Base-by-base conservation (phyloP, 2,329 filamentous ascomycete genomes). In the Leptographium wingfieldii region DNA sequence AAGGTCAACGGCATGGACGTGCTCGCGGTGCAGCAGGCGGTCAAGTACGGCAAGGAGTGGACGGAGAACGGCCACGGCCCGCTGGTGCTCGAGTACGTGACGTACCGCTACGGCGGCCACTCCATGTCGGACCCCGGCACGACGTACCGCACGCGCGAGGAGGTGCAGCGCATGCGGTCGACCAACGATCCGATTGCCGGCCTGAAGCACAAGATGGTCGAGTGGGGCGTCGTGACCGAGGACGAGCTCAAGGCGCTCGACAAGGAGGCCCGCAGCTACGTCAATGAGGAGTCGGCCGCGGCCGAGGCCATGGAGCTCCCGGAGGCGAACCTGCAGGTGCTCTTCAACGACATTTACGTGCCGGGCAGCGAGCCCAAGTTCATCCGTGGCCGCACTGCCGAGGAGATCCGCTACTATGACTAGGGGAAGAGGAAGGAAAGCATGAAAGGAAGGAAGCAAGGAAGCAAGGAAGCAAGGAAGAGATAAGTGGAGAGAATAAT, bases 1-100 rank as follows among this genome's bases (percentile, higher is more conserved):
- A 99, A 99, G 84, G 90, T 99, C 76, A 99, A 99, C 79, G 94
- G 90, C 72, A 99, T 99, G 94, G 94, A 99, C 73, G 91, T 96
- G 69, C 88, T 99, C 64, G 92, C 94, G 65, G 92, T 96, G 74
- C 96, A 96, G 83, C 91, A 92, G 58, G 94, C 94, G 65, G 91
- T 96, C 69, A 81, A 92, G 77, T 92, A 96, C 79, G 91, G 87
- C 72, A 96, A 94, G 80, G 83, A 95, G 72, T 95, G 86, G 80
- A 87, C 90, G 66, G 77, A 81, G 62, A 79, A 83, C 63, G 92
- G 87, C 73, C 92, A 96, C 75, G 92, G 92, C 64, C 94, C 94
- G 66, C 82, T 99, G 65, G 94, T 99, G 69, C 87, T 95, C 75
- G 94, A 99, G 80, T 99, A 96, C 76, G 92, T 99, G 71, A 99